A percentile compares a stretch with the other conserved stretches of the same genome.
Evolutionary conservation across 352 stramenopile species (phyloP).

Genomic region (Pythium rhizo-oryzae): DNA sequence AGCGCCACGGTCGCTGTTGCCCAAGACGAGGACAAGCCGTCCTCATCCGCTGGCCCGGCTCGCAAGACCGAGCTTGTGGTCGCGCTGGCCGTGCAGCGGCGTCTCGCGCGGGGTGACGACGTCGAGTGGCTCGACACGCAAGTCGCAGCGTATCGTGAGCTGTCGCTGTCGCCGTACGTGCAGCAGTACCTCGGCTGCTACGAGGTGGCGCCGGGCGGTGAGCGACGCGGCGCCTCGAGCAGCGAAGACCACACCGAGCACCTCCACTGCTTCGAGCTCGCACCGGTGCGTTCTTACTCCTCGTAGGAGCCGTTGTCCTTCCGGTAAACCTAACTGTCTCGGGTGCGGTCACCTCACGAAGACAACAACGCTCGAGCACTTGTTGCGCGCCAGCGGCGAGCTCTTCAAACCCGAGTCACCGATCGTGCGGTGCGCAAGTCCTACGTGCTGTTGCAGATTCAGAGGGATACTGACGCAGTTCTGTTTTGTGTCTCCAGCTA

Average conservation of each 20-base stretch:
- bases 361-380: conserved; percentile 8
- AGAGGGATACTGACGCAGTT: not conserved
- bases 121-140: conserved; percentile 15
- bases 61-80: conserved; percentile 20
- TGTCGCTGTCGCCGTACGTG: conserved; percentile 31
- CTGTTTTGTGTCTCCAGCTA: conserved; percentile 8
- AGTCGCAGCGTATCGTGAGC: conserved; percentile 13
- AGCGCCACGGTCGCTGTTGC: conserved; percentile 1
- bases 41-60: not conserved
- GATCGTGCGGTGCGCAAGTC: conserved; percentile 6
- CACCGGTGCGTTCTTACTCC: conserved; percentile 8
- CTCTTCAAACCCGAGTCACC: conserved; percentile 1
- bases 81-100: conserved; percentile 10
- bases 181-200: conserved; percentile 27
- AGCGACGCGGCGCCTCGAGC: not conserved
- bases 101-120: not conserved
- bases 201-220: not conserved
- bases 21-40: not conserved
- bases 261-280: conserved; percentile 31
- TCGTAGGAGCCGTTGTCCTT: too few relatives aligned
- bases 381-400: not conserved
- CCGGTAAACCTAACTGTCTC: not conserved
- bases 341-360: too few relatives aligned
- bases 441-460: not conserved
- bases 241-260: conserved; percentile 13